Evolutionary conservation across 176 grass and related monocot genomes (phyloP), one percentile per base, ranked within the genome.

Genomic region (Zea luxurians): DNA sequence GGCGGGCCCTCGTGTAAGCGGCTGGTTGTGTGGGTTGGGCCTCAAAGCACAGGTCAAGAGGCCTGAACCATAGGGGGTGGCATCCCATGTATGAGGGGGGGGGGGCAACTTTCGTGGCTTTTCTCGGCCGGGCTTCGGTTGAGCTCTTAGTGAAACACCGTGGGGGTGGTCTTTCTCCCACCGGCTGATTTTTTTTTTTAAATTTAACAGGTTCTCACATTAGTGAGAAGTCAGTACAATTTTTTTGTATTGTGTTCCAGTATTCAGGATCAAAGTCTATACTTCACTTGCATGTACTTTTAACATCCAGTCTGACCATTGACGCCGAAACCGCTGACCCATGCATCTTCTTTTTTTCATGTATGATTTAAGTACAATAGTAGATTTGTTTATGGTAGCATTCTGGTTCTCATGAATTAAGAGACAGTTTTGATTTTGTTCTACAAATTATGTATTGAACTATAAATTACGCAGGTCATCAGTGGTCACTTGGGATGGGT

Each of bases 401-500:
- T 34, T 61, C 59, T 61, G 59, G 21, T 61, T 61, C 9, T 61
- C 59, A 34, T 61, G 20, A 35, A 61, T 61, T 61, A 12, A 61
- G 10, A 34, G 21, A 5, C 0, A 5, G 18, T 34, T 62, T 62
- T 36, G 21, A 20, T 62, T 62, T 62, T 62, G 1, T 12, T 36
- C 27, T 4, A 34, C 10, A 62, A 62, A 36, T 62, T 62, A 5
- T 4, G 27, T 12, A 4, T 62, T 36, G 10, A 36, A 62, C 60
- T 62, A 12, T 48, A 54, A 77, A 46, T 42, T 64, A 65, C 80
- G 52, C 87, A 98, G 96, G 96, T 98, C 18, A 98, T 98, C 64
- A 98, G 96, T 80, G 96, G 96, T 62, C 96, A 98, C 66, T 87
- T 98, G 78, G 96, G 96, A 54, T 94, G 96, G 96, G 96, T 98